Base-by-base conservation (phyloP, 116 monocot species). In the Dioscorea cayenensis region DNA sequence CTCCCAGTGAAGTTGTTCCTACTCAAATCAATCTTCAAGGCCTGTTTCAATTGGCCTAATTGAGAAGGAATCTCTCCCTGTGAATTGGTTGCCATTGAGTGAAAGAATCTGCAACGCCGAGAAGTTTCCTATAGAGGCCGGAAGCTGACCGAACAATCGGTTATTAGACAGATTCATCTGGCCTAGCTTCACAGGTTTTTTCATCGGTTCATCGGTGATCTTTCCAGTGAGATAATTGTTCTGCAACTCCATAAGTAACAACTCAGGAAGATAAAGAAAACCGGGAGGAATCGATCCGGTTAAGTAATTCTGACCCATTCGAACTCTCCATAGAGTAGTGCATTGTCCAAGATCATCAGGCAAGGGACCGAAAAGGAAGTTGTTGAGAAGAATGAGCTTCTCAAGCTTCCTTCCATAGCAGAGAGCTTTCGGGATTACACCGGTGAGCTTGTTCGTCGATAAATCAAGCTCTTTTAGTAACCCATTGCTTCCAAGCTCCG, bases 391-490 rank as follows among this genome's bases (percentile, higher is more conserved):
- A 73, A 99, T 99, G 20, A 99, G 77, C 43, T 89, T 89, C 36
- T 84, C 78, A 0, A 99, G 83, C 78, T 61, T 75, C 77, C 83
- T 69, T 0, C 83, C 83, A 19, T 7, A 50, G 65, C 92, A 95
- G 21, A 95, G 78, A 6, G 50, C 19, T 1, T 51, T 36, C 2
- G 92, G 95, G 51, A 95, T 66, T 13, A 66, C 28, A 4, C 95
- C 92, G 9, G 95, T 92, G 67, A 95, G 92, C 82, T 89, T 91
- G 80, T 95, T 95, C 6, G 92, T 79, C 0, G 95, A 95, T 11
- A 95, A 73, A 66, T 97, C 96, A 7, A 97, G 51, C 64, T 84
- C 93, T 14, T 86, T 70, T 32, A 97, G 77, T 71, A 23, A 67
- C 20, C 75, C 72, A 8, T 83, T 88, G 27, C 36, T 29, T 3